Percentiles rank a stretch among this genome's conserved stretches.
Evolutionary conservation across 2,329 filamentous ascomycete species (phyloP).

Genomic region (Talaromyces sp.): DNA sequence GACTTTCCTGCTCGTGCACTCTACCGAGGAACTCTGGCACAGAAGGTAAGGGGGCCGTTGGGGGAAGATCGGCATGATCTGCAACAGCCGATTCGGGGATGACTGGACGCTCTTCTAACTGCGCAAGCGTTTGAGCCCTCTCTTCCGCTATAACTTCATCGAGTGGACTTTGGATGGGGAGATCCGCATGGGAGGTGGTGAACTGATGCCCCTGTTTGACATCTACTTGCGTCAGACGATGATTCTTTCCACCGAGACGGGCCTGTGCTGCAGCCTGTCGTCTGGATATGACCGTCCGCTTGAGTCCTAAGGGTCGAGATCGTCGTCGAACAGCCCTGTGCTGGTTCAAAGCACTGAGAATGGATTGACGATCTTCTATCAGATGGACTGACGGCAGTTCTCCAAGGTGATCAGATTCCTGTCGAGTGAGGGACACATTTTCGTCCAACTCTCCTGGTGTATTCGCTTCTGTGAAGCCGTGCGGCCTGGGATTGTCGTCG

Average conservation of each 20-base stretch:
- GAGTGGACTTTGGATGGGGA: neutral
- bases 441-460: neutral
- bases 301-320: neutral
- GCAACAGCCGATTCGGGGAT: neutral
- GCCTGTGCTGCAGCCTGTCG: neutral
- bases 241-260: neutral
- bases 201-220: neutral
- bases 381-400: neutral
- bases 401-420: neutral
- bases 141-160: neutral
- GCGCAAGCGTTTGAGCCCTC: no score
- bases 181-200: neutral
- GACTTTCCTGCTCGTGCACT: neutral
- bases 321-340: neutral
- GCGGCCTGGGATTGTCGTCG: neutral
- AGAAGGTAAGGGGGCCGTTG: neutral
- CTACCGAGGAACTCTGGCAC: neutral
- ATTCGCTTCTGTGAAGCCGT: neutral
- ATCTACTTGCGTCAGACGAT: neutral
- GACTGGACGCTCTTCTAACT: neutral
- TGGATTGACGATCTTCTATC: neutral
- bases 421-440: neutral
- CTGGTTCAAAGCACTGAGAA: neutral
- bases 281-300: neutral
- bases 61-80: neutral